Evolutionary conservation across 768 basidiomycete species (phyloP).

Genomic region (Naganishia vishniacii): DNA sequence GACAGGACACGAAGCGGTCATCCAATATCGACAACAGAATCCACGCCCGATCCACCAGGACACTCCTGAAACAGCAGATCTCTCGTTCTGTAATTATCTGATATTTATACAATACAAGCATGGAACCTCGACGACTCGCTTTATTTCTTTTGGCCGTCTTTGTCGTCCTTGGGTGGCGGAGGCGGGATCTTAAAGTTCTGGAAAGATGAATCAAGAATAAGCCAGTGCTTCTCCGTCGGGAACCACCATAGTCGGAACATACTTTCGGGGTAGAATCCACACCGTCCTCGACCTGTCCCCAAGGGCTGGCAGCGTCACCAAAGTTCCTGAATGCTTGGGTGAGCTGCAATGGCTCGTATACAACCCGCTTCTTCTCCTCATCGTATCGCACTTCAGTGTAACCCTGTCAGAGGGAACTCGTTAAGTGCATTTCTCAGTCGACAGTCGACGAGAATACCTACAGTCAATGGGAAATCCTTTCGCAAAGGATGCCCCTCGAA

Average conservation of each 20-base stretch:
- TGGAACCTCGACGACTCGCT: neutral
- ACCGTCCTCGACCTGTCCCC: conserved; percentile 85
- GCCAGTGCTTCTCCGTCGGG: too few species aligned
- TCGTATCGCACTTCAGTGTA: conserved; percentile 97
- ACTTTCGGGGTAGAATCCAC: conserved; percentile 59
- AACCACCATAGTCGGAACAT: neutral
- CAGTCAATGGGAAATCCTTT: conserved; percentile 97
- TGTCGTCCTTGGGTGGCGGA: conserved; percentile 74
- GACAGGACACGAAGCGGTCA: too few species aligned
- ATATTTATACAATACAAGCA: conserved; percentile 9
- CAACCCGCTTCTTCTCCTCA: conserved; percentile 92
- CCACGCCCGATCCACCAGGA: neutral
- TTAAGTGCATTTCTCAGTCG: conserved; percentile 94
- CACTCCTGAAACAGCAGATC: too few species aligned
- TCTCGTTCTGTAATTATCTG: too few species aligned
- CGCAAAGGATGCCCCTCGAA: conserved; percentile 96
- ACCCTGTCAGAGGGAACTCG: conserved; percentile 59
- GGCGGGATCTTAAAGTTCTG: conserved; percentile 49
- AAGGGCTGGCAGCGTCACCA: conserved; percentile 73
- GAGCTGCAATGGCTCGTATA: conserved; percentile 94
- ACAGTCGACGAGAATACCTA: conserved; percentile 59
- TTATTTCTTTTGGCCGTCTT: conserved; percentile 41
- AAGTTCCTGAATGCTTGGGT: conserved; percentile 99
- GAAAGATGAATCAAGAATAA: neutral
- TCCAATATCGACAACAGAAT: too few species aligned